A percentile compares a stretch with the other conserved stretches of the same genome.
Conservation (phyloP, 805 yeast species). For the Hagleromyces aurorensis region DNA sequence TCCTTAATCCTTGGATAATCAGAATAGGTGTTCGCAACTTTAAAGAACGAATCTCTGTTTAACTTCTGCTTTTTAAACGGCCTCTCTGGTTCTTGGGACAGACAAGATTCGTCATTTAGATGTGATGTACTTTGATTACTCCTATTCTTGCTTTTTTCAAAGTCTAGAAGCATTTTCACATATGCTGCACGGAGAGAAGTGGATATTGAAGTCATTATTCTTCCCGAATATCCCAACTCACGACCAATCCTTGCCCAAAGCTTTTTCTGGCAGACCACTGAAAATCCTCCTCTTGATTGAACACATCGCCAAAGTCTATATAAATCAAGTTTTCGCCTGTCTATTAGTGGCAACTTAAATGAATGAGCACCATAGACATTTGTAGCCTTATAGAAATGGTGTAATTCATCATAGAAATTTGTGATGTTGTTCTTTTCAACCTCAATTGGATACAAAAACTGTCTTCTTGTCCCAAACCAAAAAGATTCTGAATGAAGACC, state of each 20-base stretch:
- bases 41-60: too few relatives aligned
- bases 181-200: conserved; percentile 58
- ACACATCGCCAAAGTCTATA: conserved; percentile 53
- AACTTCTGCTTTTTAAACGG: too few relatives aligned
- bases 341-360: conserved; percentile 54
- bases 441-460: conserved; percentile 24
- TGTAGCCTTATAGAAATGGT: conserved; percentile 35
- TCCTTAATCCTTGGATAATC: conserved; percentile 41
- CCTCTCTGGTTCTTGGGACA: too few relatives aligned
- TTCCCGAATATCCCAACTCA: conserved; percentile 69
- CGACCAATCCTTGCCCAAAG: conserved; percentile 81
- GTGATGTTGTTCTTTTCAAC: conserved; percentile 37
- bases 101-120: too few relatives aligned
- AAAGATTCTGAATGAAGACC: conserved; percentile 16
- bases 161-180: conserved; percentile 35
- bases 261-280: conserved; percentile 52
- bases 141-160: conserved; percentile 16
- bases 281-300: conserved; percentile 56
- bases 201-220: conserved; percentile 62
- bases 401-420: conserved; percentile 41
- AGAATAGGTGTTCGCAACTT: conserved; percentile 38
- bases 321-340: conserved; percentile 57
- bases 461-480: conserved; percentile 24
- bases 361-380: conserved; percentile 13
- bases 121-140: too few relatives aligned